Evolutionary conservation across 2,329 filamentous ascomycete genomes (phyloP).

Genomic region (Diaporthe aspalathi): DNA sequence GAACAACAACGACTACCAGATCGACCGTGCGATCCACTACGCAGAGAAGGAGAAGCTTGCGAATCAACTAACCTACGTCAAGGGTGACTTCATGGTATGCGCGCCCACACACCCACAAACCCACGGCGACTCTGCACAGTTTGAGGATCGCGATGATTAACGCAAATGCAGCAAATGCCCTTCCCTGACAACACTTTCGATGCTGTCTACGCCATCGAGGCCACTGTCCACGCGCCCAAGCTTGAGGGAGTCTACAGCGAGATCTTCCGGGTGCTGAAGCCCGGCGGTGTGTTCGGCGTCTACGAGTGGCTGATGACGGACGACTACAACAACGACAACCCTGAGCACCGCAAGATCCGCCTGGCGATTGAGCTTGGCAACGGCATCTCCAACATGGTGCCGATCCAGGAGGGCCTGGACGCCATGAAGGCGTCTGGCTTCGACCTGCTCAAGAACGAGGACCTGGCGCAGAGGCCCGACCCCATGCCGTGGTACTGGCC

Average conservation of each 20-base stretch:
- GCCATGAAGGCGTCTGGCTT: slow-evolving; percentile 93
- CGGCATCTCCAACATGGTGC: slow-evolving; percentile 98
- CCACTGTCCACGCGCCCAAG: slow-evolving; percentile 92
- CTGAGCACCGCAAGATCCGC: slow-evolving; percentile 88
- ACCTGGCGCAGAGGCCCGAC: slow-evolving; percentile 82
- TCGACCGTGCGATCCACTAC: slow-evolving; percentile 89
- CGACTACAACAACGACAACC: slow-evolving; percentile 88
- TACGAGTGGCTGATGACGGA: slow-evolving; percentile 99
- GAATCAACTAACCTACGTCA: slow-evolving; percentile 85
- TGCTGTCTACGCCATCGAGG: slow-evolving; percentile 96
- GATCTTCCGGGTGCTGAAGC: slow-evolving; percentile 95
- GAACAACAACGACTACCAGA: slow-evolving; percentile 99
- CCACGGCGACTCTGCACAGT: too few relatives aligned
- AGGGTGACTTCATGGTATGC: slow-evolving; percentile 92
- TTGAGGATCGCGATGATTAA: not conserved
- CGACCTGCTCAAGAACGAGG: slow-evolving; percentile 83
- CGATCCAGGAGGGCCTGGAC: slow-evolving; percentile 79
- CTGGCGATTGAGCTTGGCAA: slow-evolving; percentile 95
- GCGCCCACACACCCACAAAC: too few relatives aligned
- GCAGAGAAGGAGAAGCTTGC: slow-evolving; percentile 83
- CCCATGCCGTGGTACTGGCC: slow-evolving; percentile 94
- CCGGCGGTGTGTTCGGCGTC: slow-evolving; percentile 93
- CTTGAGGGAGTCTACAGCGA: slow-evolving; percentile 93
- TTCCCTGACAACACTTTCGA: slow-evolving; percentile 95
- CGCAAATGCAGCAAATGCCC: slow-evolving; percentile 78